A percentile compares a stretch with the other conserved stretches of the same genome.
Conservation (phyloP, 23 red algal species). For the Gracilaria gracilis region DNA sequence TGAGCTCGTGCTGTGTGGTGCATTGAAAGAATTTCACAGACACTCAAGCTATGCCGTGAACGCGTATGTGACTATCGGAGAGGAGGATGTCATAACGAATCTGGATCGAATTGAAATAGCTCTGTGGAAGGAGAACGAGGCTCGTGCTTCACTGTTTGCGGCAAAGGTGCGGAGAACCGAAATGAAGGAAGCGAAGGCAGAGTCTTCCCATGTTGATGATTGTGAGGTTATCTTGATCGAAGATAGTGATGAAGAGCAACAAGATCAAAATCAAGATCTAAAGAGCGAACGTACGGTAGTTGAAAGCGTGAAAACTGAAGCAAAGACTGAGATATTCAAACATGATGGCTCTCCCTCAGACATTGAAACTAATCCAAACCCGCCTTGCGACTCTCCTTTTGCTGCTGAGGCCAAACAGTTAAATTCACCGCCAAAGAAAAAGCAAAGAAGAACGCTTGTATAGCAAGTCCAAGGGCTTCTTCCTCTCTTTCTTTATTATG, state of each 20-base stretch:
- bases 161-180: background rate
- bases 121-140: constrained; percentile 9
- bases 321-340: background rate
- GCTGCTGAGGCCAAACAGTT: background rate
- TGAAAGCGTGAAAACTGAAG: background rate
- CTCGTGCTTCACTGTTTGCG: background rate
- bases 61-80: constrained; percentile 33
- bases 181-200: background rate
- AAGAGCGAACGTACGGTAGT: background rate
- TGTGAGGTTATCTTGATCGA: background rate
- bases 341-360: background rate
- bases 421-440: background rate
- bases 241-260: constrained; percentile 16
- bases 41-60: constrained; percentile 48
- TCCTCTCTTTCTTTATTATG: too few species aligned
- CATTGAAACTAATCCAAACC: background rate
- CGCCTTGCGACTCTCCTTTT: background rate
- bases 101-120: background rate
- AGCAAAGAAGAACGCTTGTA: background rate
- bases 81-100: background rate
- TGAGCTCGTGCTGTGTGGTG: constrained; percentile 40
- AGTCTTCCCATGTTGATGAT: background rate
- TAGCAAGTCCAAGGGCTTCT: background rate
- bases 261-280: background rate
- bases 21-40: constrained; percentile 35